These are phyloP conservation scores for Podospora australis DNA, from an alignment of 495 filamentous ascomycete genomes.

Conservation along the genomic window DNA sequence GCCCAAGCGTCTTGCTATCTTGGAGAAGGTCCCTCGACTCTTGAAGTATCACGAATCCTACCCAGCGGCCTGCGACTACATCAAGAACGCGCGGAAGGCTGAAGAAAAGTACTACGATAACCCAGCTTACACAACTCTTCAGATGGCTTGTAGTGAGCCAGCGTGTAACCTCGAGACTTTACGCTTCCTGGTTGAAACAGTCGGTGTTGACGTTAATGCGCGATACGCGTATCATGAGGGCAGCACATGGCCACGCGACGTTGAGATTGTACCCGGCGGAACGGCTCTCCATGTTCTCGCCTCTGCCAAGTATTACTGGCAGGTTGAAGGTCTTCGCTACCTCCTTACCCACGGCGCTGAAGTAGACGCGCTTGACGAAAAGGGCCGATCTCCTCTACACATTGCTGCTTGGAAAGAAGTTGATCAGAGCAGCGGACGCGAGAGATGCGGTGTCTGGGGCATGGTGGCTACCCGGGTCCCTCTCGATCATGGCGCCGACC, in stretches of 20 bases:
- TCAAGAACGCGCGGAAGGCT: constrained; percentile 1
- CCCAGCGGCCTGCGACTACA: neutral
- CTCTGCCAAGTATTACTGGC: constrained; percentile 3
- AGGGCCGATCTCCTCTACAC: constrained; percentile 8
- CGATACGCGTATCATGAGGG: no score
- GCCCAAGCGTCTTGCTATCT: neutral
- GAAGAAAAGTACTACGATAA: neutral
- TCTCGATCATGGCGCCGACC: neutral
- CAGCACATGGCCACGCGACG: neutral
- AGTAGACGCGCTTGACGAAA: constrained; percentile 19
- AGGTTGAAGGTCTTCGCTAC: constrained; percentile 13
- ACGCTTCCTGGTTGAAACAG: constrained; percentile 6
- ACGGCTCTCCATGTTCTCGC: constrained; percentile 17
- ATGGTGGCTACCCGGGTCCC: neutral
- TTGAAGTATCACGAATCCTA: neutral
- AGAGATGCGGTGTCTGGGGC: neutral
- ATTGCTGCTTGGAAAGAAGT: neutral
- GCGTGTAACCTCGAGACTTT: constrained; percentile 5
- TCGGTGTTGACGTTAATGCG: constrained; percentile 11
- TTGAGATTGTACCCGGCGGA: neutral
- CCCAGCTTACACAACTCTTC: neutral
- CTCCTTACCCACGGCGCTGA: constrained; percentile 12
- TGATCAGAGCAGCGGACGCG: neutral
- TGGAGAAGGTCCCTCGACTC: neutral
- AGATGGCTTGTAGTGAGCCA: neutral